Evolutionary conservation across 2,329 filamentous ascomycete genomes (phyloP).

Genomic region (Trichoderma asperellum): DNA sequence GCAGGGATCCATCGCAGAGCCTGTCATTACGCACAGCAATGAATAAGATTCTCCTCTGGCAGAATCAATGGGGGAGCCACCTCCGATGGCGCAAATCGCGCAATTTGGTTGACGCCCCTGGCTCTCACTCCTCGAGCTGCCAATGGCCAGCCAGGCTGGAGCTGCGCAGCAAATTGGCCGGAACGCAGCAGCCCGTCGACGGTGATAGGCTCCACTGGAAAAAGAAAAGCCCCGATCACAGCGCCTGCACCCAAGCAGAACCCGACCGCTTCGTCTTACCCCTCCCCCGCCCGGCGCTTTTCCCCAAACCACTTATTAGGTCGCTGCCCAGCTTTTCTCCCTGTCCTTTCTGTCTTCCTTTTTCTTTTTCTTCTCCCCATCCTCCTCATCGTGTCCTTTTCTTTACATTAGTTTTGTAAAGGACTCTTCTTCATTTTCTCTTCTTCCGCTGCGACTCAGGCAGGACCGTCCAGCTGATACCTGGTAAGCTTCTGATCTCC

Average conservation of each 20-base stretch:
- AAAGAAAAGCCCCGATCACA: conserved; percentile 21
- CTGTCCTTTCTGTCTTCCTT: conserved; percentile 9
- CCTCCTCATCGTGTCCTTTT: conserved; percentile 24
- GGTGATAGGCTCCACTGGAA: conserved; percentile 14
- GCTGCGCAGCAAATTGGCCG: neutral
- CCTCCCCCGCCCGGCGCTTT: conserved; percentile 27
- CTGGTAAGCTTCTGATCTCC: conserved; percentile 1
- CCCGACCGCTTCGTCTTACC: conserved; percentile 25
- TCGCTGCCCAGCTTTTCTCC: conserved; percentile 14
- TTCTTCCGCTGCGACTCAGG: conserved; percentile 19
- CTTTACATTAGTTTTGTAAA: conserved; percentile 1
- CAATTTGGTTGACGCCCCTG: conserved; percentile 23
- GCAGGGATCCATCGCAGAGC: conserved; percentile 13
- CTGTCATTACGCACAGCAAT: conserved; percentile 23
- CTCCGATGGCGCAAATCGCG: conserved; percentile 28
- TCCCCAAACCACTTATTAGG: conserved; percentile 24
- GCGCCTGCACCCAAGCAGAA: neutral
- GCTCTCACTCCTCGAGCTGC: neutral
- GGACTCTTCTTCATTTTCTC: conserved; percentile 1
- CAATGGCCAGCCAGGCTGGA: neutral
- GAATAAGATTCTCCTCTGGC: conserved; percentile 16
- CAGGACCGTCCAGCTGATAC: conserved; percentile 20
- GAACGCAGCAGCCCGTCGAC: neutral
- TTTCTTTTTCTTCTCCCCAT: conserved; percentile 9
- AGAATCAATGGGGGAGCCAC: neutral